phyloP scores from a whole-genome alignment of 306 rosid genomes.

The Citrullus colocynthis region DNA sequence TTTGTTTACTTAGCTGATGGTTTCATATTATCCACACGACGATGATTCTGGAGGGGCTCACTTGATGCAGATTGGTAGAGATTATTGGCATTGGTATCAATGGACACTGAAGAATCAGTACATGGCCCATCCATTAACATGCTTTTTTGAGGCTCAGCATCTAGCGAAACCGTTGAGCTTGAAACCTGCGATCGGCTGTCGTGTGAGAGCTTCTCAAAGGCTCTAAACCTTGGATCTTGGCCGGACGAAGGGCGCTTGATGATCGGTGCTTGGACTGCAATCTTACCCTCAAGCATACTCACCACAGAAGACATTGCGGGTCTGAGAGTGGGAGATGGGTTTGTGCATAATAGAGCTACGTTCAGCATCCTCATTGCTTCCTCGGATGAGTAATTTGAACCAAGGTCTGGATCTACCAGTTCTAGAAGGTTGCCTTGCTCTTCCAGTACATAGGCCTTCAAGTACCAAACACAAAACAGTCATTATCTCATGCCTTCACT shows the following conservation, averaged over 20 bases:
- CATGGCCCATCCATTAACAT: constrained; percentile 47
- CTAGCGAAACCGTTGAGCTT: constrained; percentile 22
- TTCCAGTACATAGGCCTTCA: constrained; percentile 68
- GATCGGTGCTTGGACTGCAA: constrained; percentile 40
- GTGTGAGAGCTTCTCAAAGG: constrained; percentile 42
- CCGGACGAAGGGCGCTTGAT: constrained; percentile 22
- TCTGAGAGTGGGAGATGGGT: constrained; percentile 86
- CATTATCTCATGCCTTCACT: neutral
- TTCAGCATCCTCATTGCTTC: constrained; percentile 77
- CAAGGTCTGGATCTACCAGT: constrained; percentile 62
- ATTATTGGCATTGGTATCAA: constrained; percentile 16
- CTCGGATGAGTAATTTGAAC: constrained; percentile 34
- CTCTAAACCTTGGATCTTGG: constrained; percentile 37
- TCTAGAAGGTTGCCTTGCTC: constrained; percentile 88
- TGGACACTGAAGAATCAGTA: constrained; percentile 33
- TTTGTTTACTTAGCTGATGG: neutral
- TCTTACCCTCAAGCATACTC: constrained; percentile 80
- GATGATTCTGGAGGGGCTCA: constrained; percentile 19
- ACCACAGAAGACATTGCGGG: constrained; percentile 80
- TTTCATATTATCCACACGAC: neutral
- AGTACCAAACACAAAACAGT: neutral
- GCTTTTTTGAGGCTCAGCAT: constrained; percentile 17
- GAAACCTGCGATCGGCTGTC: constrained; percentile 36
- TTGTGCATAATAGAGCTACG: constrained; percentile 70
- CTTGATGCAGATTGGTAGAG: constrained; percentile 19